phyloP scores from a whole-genome alignment of 306 rosid genomes.

The Gynostemma pentaphyllum region DNA sequence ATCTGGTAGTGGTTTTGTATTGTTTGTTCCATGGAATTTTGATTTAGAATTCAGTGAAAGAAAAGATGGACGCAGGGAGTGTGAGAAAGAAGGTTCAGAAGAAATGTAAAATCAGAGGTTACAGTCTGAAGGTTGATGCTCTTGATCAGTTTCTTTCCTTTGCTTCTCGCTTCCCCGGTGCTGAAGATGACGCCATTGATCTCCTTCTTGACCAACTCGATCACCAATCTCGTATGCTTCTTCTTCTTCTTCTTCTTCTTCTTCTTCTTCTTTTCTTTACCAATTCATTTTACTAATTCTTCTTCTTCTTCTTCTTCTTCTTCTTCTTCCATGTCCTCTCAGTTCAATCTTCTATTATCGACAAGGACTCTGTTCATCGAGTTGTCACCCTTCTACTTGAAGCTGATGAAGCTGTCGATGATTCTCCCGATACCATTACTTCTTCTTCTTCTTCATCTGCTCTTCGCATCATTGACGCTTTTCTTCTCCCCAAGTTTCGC shows the following conservation, averaged over 20 bases:
- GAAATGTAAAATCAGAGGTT: slow-evolving; percentile 75
- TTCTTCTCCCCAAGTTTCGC: slow-evolving; percentile 41
- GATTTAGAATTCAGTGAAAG: no score
- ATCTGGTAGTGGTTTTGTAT: no score
- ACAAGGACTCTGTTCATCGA: slow-evolving; percentile 50
- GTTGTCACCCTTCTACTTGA: slow-evolving; percentile 30
- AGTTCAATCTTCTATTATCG: slow-evolving; percentile 61
- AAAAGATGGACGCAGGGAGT: slow-evolving; percentile 37
- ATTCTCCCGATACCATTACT: slow-evolving; percentile 2
- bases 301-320: background rate
- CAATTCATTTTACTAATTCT: background rate
- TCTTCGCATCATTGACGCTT: slow-evolving; percentile 43
- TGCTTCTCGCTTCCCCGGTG: slow-evolving; percentile 32
- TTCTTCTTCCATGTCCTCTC: background rate
- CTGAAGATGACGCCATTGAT: slow-evolving; percentile 48
- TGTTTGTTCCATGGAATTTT: no score
- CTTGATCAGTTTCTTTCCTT: slow-evolving; percentile 66
- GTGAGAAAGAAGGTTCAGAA: slow-evolving; percentile 56
- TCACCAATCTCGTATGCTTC: slow-evolving; percentile 33
- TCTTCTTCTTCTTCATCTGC: slow-evolving; percentile 15
- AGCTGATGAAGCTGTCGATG: slow-evolving; percentile 36
- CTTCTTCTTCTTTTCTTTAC: background rate
- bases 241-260: background rate
- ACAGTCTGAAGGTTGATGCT: slow-evolving; percentile 53
- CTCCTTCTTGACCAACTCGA: slow-evolving; percentile 50